Evolutionary conservation across 1,284 basidiomycete species (phyloP).

Genomic region (Cutaneotrichosporon cavernicola): DNA sequence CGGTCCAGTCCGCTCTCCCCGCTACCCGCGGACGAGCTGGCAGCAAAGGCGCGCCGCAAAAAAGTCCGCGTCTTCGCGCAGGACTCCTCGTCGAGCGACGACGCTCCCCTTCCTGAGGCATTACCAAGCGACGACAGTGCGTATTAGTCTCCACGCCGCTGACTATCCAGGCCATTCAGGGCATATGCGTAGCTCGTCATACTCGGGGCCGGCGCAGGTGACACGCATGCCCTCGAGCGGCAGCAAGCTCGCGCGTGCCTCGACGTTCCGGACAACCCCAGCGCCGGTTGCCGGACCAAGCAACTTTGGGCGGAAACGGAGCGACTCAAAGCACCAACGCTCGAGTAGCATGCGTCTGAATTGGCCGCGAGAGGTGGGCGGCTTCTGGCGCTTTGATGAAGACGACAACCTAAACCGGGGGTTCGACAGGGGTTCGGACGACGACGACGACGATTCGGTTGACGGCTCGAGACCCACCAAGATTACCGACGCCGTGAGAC

Average conservation of each 20-base stretch:
- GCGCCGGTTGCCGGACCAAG: constrained; percentile 1
- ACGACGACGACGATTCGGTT: constrained; percentile 24
- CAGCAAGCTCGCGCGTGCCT: constrained; percentile 22
- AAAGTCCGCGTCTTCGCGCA: constrained; percentile 21
- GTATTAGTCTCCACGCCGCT: neutral
- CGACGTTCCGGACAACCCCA: constrained; percentile 12
- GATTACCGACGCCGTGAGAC: constrained; percentile 23
- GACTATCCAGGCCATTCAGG: constrained; percentile 12
- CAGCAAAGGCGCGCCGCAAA: constrained; percentile 19
- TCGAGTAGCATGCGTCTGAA: constrained; percentile 3
- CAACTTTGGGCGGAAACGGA: neutral
- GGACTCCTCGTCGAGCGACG: constrained; percentile 20
- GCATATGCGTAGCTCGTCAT: constrained; percentile 25
- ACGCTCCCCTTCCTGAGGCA: constrained; percentile 5
- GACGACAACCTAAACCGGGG: constrained; percentile 25
- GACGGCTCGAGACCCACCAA: constrained; percentile 19
- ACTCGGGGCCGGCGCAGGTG: constrained; percentile 20
- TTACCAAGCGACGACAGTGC: constrained; percentile 15
- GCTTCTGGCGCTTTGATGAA: constrained; percentile 19
- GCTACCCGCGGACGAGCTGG: constrained; percentile 16
- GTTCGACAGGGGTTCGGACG: constrained; percentile 29
- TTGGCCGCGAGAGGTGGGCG: neutral
- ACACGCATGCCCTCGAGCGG: constrained; percentile 11
- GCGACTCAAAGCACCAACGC: constrained; percentile 3
- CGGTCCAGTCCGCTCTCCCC: constrained; percentile 18